These are phyloP conservation scores for Phycomyces blakesleeanus DNA, from an alignment of 192 early-diverging fungal species.

Conservation along the genomic window DNA sequence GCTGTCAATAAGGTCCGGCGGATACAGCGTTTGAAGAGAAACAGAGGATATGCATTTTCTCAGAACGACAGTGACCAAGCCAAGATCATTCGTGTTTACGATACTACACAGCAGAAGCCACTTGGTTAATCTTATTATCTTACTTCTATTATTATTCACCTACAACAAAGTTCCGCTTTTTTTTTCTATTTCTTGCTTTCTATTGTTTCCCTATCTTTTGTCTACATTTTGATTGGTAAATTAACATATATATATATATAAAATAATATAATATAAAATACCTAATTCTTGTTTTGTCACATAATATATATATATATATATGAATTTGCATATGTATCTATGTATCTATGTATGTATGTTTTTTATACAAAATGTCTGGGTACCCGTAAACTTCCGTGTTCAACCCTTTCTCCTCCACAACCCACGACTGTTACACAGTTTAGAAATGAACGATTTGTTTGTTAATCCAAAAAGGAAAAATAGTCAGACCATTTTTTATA, in stretches of 20 bases:
- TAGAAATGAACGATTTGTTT: too few relatives aligned
- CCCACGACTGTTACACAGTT: too few relatives aligned
- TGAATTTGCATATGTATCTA: too few relatives aligned
- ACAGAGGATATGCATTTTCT: slow-evolving; percentile 94
- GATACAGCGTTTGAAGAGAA: slow-evolving; percentile 88
- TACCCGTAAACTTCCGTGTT: too few relatives aligned
- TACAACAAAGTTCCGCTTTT: background rate
- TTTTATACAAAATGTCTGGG: too few relatives aligned
- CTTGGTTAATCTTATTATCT: slow-evolving; percentile 32
- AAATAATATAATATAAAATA: too few relatives aligned
- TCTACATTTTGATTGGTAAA: too few relatives aligned
- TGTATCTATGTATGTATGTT: too few relatives aligned
- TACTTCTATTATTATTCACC: background rate
- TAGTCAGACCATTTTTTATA: background rate
- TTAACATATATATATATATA: too few relatives aligned
- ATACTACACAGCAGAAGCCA: slow-evolving; percentile 56
- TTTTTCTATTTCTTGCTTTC: background rate
- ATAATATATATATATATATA: too few relatives aligned
- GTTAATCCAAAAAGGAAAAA: slow-evolving; percentile 12
- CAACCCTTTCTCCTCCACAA: too few relatives aligned
- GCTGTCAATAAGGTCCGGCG: slow-evolving; percentile 94
- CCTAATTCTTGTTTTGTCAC: too few relatives aligned
- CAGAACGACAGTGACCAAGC: slow-evolving; percentile 95
- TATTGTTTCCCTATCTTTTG: background rate
- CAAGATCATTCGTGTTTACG: slow-evolving; percentile 52